Conservation (phyloP, 2,329 filamentous ascomycete genomes). For the Grosmannia penicillata region DNA sequence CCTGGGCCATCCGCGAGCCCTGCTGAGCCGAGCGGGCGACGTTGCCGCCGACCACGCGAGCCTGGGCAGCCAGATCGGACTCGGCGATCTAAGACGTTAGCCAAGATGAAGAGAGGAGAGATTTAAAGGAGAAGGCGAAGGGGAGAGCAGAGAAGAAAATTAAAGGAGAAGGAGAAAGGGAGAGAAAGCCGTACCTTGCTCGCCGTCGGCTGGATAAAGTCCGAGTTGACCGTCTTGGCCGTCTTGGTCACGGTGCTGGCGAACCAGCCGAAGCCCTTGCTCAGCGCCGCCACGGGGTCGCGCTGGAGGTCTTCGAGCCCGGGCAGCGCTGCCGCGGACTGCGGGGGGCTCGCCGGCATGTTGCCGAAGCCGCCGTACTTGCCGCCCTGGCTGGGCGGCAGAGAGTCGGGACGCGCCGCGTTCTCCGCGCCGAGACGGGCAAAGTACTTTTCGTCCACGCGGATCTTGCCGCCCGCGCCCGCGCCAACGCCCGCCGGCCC, state of each 20-base stretch:
- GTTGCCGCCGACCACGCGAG: constrained; percentile 46
- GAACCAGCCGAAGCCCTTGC: constrained; percentile 92
- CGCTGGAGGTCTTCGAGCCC: constrained; percentile 79
- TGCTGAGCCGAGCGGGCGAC: constrained; percentile 51
- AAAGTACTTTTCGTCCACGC: constrained; percentile 80
- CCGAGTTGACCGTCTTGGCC: constrained; percentile 80
- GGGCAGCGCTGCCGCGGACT: constrained; percentile 35
- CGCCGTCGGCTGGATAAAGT: constrained; percentile 84
- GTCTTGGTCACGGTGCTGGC: constrained; percentile 75
- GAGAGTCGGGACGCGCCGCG: constrained; percentile 52
- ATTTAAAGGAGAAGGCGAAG: constrained; percentile 3
- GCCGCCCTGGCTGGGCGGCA: constrained; percentile 81
- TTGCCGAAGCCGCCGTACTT: constrained; percentile 89
- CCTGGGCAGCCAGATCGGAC: constrained; percentile 59
- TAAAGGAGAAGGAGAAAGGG: too few species aligned
- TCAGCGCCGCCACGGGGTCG: constrained; percentile 77
- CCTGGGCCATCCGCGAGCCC: constrained; percentile 61
- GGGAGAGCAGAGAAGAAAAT: constrained; percentile 5
- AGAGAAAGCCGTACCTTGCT: constrained; percentile 54
- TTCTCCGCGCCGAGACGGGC: constrained; percentile 74
- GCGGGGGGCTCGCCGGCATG: constrained; percentile 44
- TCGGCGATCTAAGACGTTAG: constrained; percentile 50
- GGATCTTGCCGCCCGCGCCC: constrained; percentile 29
- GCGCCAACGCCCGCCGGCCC: neutral
- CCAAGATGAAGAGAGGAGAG: too few species aligned